phyloP scores from a whole-genome alignment of 495 filamentous ascomycete species.

The Antarctomyces pellizariae region DNA sequence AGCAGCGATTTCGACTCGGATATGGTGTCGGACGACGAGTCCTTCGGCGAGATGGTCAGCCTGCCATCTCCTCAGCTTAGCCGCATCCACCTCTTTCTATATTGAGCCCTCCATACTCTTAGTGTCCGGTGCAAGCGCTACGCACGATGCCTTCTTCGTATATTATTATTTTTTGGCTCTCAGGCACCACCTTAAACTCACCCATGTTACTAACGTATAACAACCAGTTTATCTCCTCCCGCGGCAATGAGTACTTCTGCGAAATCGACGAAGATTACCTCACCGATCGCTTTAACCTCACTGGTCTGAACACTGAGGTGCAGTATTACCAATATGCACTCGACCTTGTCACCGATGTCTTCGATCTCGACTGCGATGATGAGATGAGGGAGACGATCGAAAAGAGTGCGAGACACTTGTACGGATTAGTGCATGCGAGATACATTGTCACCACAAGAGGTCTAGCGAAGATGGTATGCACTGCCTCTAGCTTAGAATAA shows the following conservation, averaged over 20 bases:
- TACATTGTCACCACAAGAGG: constrained; percentile 95
- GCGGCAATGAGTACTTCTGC: constrained; percentile 98
- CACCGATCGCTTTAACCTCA: constrained; percentile 95
- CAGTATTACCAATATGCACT: constrained; percentile 98
- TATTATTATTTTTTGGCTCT: too few relatives aligned
- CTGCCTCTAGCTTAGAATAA: constrained; percentile 4
- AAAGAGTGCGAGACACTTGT: constrained; percentile 88
- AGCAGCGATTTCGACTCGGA: too few relatives aligned
- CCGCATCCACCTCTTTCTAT: too few relatives aligned
- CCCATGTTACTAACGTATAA: constrained; percentile 3
- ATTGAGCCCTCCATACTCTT: too few relatives aligned
- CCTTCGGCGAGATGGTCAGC: too few relatives aligned
- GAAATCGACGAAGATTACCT: constrained; percentile 99
- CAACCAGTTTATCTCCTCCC: constrained; percentile 81
- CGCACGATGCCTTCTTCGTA: neutral
- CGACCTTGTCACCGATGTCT: constrained; percentile 98
- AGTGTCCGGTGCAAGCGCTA: too few relatives aligned
- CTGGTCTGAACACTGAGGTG: constrained; percentile 89
- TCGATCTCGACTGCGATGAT: constrained; percentile 96
- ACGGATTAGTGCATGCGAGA: constrained; percentile 85
- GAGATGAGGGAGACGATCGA: constrained; percentile 96
- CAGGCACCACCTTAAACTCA: neutral
- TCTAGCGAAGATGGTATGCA: constrained; percentile 77
- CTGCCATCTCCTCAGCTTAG: too few relatives aligned
- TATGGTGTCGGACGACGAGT: too few relatives aligned